Base-by-base conservation (phyloP, 768 basidiomycete genomes). In the Leccinellum albellum region DNA sequence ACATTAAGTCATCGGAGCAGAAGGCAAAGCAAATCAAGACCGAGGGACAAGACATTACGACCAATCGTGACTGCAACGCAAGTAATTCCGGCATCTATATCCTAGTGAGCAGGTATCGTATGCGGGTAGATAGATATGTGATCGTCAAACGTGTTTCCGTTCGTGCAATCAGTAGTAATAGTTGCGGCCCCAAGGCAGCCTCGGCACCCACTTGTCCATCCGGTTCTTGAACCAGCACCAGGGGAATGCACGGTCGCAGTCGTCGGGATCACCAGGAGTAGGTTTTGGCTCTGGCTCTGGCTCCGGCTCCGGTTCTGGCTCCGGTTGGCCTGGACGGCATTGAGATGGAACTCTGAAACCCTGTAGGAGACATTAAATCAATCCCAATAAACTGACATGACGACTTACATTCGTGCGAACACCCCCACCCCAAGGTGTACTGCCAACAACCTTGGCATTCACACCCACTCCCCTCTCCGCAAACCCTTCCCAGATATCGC, bases 391-490 rank as follows among this genome's bases (percentile, higher is more conserved):
- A n/a, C n/a, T 3, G 28, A 29, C 3, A 13, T 3, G 12, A n/a
- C 1, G 2, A 64, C 75, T 60, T 66, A 80, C 89, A 63, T 93
- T 82, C 17, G 78, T 79, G 59, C 94, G 81, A 52, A 91, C 75
- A 57, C 94, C 94, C 81, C 93, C 92, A 66, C 94, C 94, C 94
- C 94, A 97, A 17, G 93, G 94, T 8, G 91, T 91, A 57, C 81
- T 76, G 51, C 91, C 88, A 29, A 82, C 75, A 40, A 98, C 82
- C 15, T 62, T 74, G 3, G 96, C 91, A 64, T 94, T 86, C 12
- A 76, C 68, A 4, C 95, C 95, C 48, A 98, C 73, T 1, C 96
- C 96, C 33, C 91, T 80, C 63, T 81, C 74, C 6, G 91, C 81
- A 69, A 98, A 99, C 44, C 84, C 91, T 56, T 79, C 74, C 94